Base-by-base conservation (phyloP, 345 rosid genomes). In the Hibiscus trionum region DNA sequence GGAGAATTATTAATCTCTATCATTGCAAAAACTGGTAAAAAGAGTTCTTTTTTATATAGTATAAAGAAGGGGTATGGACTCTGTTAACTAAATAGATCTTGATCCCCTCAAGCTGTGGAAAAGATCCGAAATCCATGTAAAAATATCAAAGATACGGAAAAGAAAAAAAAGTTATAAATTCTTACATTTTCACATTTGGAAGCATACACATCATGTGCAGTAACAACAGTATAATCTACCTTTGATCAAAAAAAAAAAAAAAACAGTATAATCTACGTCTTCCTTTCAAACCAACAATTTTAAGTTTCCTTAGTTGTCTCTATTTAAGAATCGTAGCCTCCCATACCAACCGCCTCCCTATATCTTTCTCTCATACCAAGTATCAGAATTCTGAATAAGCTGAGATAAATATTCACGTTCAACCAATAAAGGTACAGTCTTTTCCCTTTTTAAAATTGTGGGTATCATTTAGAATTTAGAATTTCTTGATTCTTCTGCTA, bases 381-480 rank as follows among this genome's bases (percentile, higher is more conserved):
- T 1, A 65, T 46, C 56, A 66, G 70, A 66, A 44, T 50, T 46
- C 56, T 44, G 70, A 66, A 44, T 50, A 44, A 66, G 70, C 70
- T 44, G 55, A 21, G 53, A 44, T 5, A 44, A 44, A 66, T 66
- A 35, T 66, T 6, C 6, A 21, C 19, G 6, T 46, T 46, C 56
- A 12, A 24, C 11, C 15, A 44, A 12, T n/a, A 24, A 24, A 44
- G 55, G 55, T 24, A 44, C 3, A 12, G 8, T 65, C 39, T 39
- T 5, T 10, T 5, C 4, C 19, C 31, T 4, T 5, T 55, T 55
- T 17, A 11, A 24, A 65, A 44, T 12, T 44, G 1, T 44, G 70
- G 53, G 35, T 21, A 52, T 52, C 5, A 2, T 66, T 66, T 44
- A 46, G 46, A 35, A 6, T 44, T 21, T 6, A 21, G 69, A 42